Evolutionary conservation across 2,329 filamentous ascomycete species (phyloP).

Genomic region (Ceratocystis diversiconidia): DNA sequence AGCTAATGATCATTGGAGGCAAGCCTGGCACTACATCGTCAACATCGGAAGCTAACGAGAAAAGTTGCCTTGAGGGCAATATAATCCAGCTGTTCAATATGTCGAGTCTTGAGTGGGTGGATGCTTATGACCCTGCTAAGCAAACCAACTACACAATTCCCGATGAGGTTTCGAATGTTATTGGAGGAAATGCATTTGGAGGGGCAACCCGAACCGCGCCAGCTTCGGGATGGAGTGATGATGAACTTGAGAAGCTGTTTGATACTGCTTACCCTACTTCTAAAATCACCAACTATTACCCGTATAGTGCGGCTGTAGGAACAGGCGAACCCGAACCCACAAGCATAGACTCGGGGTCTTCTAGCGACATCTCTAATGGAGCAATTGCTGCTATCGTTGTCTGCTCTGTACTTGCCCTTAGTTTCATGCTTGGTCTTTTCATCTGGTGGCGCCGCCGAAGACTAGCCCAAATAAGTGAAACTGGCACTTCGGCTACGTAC

Average conservation of each 20-base stretch:
- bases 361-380: constrained; percentile 5
- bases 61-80: constrained; percentile 36
- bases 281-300: constrained; percentile 46
- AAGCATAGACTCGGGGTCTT: neutral
- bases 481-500: constrained; percentile 32
- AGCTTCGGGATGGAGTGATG: constrained; percentile 39
- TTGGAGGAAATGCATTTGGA: constrained; percentile 53
- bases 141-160: constrained; percentile 58
- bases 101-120: constrained; percentile 53
- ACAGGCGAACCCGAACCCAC: neutral
- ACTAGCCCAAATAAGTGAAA: constrained; percentile 27
- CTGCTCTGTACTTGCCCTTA: constrained; percentile 40
- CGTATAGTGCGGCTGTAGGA: constrained; percentile 33
- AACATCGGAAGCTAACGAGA: constrained; percentile 18
- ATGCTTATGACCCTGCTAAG: constrained; percentile 50
- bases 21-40: constrained; percentile 28
- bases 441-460: constrained; percentile 37
- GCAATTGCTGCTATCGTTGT: constrained; percentile 45
- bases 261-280: constrained; percentile 37
- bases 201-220: constrained; percentile 57
- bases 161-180: constrained; percentile 43
- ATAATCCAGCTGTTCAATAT: constrained; percentile 58
- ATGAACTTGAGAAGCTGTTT: constrained; percentile 40
- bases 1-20: constrained; percentile 68
- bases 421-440: constrained; percentile 34